Evolutionary conservation across 2,329 filamentous ascomycete genomes (phyloP), one percentile per base, ranked within the genome.

Genomic region (Tolypocladium ophioglossoides): DNA sequence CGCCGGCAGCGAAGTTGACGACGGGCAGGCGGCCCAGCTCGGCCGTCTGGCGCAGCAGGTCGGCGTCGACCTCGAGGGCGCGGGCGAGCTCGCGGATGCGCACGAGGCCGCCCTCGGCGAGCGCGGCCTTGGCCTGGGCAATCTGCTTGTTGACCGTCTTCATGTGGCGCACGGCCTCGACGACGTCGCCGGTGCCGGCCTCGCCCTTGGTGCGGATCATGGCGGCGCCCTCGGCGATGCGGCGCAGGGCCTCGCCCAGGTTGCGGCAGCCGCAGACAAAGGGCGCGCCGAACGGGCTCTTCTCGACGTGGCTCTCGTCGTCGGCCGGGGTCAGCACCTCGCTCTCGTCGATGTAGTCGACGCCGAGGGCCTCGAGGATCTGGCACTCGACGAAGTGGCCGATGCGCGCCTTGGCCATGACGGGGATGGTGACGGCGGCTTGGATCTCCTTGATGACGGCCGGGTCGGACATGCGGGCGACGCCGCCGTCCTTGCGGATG

Each of bases 181-280:
- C 88, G 52, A 99, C 90, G 69, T 99, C 94, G 58, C 94, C 94
- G 1, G 94, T 97, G 58, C 94, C 94, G 39, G 94, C 94, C 76
- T 99, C 94, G 60, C 94, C 94, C 79, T 97, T 99, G 60, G 94
- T 99, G 64, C 94, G 86, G 74, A 99, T 96, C 92, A 99, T 97
- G 66, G 92, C 92, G 11, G 94, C 94, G 59, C 94, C 94, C 76
- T 97, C 94, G 58, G 84, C 82, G 66, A 99, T 91, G 58, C 94
- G 82, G 58, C 94, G 82, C 54, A 99, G 82, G 18, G 94, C 94
- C 77, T 99, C 94, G 58, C 91, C 91, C 14, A 97, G 78, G 77
- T 95, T 91, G 58, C 92, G 82, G 80, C 94, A 97, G 54, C 94
- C 94, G 72, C 94, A 97, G 55, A 99, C 94, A 68, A 97, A 99